phyloP scores from a whole-genome alignment of 768 basidiomycete genomes.

The Pleurotus cornucopiae region DNA sequence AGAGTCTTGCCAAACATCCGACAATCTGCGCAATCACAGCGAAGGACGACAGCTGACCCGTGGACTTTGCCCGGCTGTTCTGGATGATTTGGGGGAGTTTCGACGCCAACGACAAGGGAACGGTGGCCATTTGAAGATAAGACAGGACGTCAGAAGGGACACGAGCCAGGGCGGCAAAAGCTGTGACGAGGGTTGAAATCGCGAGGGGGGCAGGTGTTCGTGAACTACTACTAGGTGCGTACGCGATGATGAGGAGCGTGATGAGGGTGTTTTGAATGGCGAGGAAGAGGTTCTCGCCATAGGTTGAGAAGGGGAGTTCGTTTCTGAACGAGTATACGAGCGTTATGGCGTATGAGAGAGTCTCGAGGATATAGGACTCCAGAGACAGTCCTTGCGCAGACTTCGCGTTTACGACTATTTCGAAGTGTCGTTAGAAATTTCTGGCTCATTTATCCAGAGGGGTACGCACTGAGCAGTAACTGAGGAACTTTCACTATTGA shows the following conservation, averaged over 20 bases:
- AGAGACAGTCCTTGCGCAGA: slow-evolving; percentile 89
- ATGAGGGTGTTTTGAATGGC: slow-evolving; percentile 85
- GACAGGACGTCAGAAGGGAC: slow-evolving; percentile 52
- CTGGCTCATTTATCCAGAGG: too few relatives aligned
- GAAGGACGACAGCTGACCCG: slow-evolving; percentile 92
- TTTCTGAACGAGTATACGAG: slow-evolving; percentile 84
- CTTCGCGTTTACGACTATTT: slow-evolving; percentile 59
- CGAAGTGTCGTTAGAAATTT: neutral
- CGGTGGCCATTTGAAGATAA: slow-evolving; percentile 76
- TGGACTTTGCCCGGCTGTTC: slow-evolving; percentile 71
- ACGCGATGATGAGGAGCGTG: slow-evolving; percentile 80
- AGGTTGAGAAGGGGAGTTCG: slow-evolving; percentile 92
- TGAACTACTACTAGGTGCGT: slow-evolving; percentile 31
- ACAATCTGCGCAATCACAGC: slow-evolving; percentile 84
- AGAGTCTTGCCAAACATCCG: slow-evolving; percentile 88
- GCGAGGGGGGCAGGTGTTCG: slow-evolving; percentile 26
- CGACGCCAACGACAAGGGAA: slow-evolving; percentile 88
- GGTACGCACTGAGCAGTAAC: slow-evolving; percentile 71
- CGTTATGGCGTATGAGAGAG: slow-evolving; percentile 84
- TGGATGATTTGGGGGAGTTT: slow-evolving; percentile 92
- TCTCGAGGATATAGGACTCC: slow-evolving; percentile 86
- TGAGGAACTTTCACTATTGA: slow-evolving; percentile 97
- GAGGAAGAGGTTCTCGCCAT: slow-evolving; percentile 96
- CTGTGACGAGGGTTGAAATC: slow-evolving; percentile 21
- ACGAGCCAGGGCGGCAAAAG: slow-evolving; percentile 35